These are phyloP conservation scores for Malus asiatica DNA, from an alignment of 306 rosid species.

Conservation along the genomic window DNA sequence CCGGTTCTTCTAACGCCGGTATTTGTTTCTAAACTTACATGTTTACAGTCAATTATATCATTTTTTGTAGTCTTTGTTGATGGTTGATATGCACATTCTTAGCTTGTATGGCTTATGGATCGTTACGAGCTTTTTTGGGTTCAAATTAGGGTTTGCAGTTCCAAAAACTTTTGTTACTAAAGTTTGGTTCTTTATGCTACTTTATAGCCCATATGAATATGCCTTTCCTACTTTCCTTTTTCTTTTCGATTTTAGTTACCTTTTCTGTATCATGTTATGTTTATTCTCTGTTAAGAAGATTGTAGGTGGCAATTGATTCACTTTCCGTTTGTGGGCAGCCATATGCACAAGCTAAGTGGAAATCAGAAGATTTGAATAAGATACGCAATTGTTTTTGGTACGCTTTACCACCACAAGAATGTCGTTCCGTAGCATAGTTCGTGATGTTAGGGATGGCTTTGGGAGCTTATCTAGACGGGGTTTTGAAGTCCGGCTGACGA, in stretches of 20 bases:
- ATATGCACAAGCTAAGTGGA: conserved; percentile 18
- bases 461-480: conserved; percentile 85
- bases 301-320: conserved; percentile 10
- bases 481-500: conserved; percentile 61
- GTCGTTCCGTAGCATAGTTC: conserved; percentile 92
- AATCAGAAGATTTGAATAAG: conserved; percentile 18
- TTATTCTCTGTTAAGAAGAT: not conserved
- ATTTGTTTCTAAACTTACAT: not conserved
- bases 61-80: not conserved
- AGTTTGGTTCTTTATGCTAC: conserved; percentile 10
- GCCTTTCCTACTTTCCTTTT: conserved; percentile 9
- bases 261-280: not conserved
- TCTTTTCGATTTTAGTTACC: not conserved
- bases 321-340: conserved; percentile 28
- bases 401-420: conserved; percentile 31
- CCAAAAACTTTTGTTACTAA: not conserved
- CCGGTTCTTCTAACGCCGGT: not conserved
- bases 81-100: not conserved
- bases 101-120: not conserved
- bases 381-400: conserved; percentile 10
- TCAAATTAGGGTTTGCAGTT: not conserved
- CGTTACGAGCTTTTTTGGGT: not conserved
- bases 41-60: not conserved
- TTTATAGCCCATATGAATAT: conserved; percentile 5
- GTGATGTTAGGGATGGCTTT: conserved; percentile 79